phyloP scores from a whole-genome alignment of 345 rosid species.

The Nasturtium officinale region DNA sequence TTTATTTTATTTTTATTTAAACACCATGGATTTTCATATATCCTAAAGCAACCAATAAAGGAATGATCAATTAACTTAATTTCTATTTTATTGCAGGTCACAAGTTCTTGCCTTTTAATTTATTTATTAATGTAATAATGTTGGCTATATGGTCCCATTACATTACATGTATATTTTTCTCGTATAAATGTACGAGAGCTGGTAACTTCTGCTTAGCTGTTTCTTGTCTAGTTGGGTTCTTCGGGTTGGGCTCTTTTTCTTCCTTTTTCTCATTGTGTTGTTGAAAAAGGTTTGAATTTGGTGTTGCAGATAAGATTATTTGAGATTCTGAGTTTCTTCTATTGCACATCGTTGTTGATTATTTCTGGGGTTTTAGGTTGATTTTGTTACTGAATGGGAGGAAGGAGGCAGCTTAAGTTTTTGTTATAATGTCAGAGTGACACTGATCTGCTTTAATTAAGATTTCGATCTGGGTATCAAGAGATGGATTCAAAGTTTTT shows the following conservation, averaged over 20 bases:
- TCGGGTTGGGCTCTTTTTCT: constrained; percentile 19
- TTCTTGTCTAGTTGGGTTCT: constrained; percentile 41
- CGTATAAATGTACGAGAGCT: constrained; percentile 35
- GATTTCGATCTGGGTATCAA: constrained; percentile 27
- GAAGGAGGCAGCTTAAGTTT: constrained; percentile 28
- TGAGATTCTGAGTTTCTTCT: constrained; percentile 27
- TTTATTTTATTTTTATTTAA: too few relatives aligned
- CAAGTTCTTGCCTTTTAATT: constrained; percentile 3
- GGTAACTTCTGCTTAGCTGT: constrained; percentile 44
- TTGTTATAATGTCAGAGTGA: constrained; percentile 32
- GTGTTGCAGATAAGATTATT: constrained; percentile 34
- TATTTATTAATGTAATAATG: not conserved
- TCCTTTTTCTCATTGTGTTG: not conserved
- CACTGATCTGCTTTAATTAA: constrained; percentile 19
- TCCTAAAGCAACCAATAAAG: constrained; percentile 35
- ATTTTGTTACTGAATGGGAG: constrained; percentile 20
- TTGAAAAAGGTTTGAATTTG: constrained; percentile 24
- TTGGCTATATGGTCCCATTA: constrained; percentile 30
- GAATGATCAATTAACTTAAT: constrained; percentile 12
- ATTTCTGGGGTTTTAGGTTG: constrained; percentile 14
- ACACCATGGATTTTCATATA: constrained; percentile 21
- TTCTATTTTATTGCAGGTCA: not conserved
- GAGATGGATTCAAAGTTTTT: constrained; percentile 23
- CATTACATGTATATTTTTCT: constrained; percentile 29
- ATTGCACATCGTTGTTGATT: not conserved